Evolutionary conservation across 2,329 filamentous ascomycete genomes (phyloP), one percentile per base, ranked within the genome.

Genomic region (Talaromyces pinophilus): DNA sequence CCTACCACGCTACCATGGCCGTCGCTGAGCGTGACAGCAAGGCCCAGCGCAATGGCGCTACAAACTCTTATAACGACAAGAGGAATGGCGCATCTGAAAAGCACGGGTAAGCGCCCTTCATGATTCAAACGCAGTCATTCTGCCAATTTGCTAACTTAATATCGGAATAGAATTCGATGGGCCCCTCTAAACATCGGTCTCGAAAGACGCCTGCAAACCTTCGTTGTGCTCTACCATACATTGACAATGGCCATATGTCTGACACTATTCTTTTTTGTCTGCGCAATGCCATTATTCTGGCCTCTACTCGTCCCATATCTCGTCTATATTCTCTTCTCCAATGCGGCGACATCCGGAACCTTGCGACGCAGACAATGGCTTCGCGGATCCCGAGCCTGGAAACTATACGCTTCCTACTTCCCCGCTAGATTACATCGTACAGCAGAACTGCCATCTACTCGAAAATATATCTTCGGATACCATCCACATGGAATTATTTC

Each of bases 401-500:
- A 86, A 44, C 86, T 96, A 55, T 98, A 97, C 75, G 93, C 92
- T 30, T 91, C 88, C 17, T 99, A 98, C 82, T 99, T 96, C 75
- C 95, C 95, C 3, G 92, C 93, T 59, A 87, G 86, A 65, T 85
- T 99, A 46, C 93, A 98, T 81, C 92, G 95, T 70, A 95, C 92
- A 3, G 86, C 90, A 70, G 85, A 90, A 65, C 86, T 99, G 6
- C 86, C 91, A 25, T 86, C 92, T 0, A 92, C 90, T 1, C 85
- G 93, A 69, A 97, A 96, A 79, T 99, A 98, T 81, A 93, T 99
- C 69, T 93, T 99, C 73, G 94, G 94, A 54, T 98, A 98, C 78
- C 95, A 98, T 73, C 95, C 95, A 0, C 95, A 99, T 75, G 94
- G 95, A 28, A 98, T 99, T 78, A 97, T 99, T 74, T 95, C 91